A percentile compares a stretch with the other conserved stretches of the same genome.
These are phyloP conservation scores for Erigeron canadensis DNA, from an alignment of 129 eudicot genomes.

Conservation along the genomic window DNA sequence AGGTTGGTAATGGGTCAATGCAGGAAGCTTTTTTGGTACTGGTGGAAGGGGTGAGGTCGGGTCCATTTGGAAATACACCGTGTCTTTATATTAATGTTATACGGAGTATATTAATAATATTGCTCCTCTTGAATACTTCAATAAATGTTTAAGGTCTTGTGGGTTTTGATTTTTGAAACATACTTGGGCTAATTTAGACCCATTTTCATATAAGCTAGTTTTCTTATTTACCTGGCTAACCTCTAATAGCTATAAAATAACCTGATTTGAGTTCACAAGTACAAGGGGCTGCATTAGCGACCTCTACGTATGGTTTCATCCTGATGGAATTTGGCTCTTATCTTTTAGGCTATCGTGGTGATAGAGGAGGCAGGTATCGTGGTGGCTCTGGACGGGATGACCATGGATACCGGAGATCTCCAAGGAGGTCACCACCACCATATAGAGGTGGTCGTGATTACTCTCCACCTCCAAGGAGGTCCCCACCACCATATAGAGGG, in stretches of 20 bases:
- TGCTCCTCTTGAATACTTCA: neutral
- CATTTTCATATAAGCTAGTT: neutral
- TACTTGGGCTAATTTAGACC: neutral
- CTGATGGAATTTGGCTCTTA: conserved; percentile 16
- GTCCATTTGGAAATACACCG: neutral
- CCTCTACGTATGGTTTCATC: neutral
- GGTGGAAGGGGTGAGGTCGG: neutral
- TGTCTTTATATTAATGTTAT: neutral
- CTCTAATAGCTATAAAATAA: neutral
- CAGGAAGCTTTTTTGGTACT: neutral
- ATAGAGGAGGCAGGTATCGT: conserved; percentile 69
- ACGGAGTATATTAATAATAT: neutral
- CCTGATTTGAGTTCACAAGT: neutral
- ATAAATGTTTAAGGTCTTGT: neutral
- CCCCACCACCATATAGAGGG: conserved; percentile 72
- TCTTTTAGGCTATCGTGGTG: conserved; percentile 63
- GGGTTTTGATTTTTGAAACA: neutral
- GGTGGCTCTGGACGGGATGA: conserved; percentile 87
- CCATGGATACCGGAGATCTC: conserved; percentile 80
- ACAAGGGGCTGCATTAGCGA: neutral
- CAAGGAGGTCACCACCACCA: conserved; percentile 68
- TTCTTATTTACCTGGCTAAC: neutral
- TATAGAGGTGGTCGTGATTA: conserved; percentile 69
- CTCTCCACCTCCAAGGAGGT: conserved; percentile 70
- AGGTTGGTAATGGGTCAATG: neutral